Evolutionary conservation across 2,329 filamentous ascomycete genomes (phyloP).

Genomic region (Colletotrichum spaethianum): DNA sequence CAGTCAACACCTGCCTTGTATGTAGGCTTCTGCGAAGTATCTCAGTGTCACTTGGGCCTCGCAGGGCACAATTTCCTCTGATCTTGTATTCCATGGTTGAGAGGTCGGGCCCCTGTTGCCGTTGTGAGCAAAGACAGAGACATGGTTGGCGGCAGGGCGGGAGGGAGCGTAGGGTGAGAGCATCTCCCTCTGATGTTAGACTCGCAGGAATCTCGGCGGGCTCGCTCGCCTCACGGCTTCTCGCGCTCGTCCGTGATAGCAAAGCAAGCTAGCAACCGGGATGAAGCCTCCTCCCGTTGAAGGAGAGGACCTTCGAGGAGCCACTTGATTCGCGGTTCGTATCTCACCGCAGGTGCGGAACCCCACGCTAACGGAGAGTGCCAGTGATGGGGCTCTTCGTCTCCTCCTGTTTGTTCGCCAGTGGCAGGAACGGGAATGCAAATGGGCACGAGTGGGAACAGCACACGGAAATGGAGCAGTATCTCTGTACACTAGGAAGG

Average conservation of each 20-base stretch:
- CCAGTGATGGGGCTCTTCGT: constrained; percentile 1
- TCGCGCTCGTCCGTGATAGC: background rate
- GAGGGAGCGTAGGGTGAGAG: background rate
- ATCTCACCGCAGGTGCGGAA: constrained; percentile 25
- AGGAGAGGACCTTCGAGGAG: constrained; percentile 11
- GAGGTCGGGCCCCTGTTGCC: too few species aligned
- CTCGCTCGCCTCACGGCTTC: constrained; percentile 18
- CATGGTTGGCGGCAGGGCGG: background rate
- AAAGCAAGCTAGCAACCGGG: constrained; percentile 1
- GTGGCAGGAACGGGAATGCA: constrained; percentile 11
- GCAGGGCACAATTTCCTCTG: background rate
- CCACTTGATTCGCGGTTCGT: constrained; percentile 13
- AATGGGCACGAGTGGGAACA: constrained; percentile 2
- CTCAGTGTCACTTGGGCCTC: background rate
- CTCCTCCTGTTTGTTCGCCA: background rate
- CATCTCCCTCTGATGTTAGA: background rate
- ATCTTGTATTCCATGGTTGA: background rate
- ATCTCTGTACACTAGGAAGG: too few species aligned
- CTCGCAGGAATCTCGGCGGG: constrained; percentile 22
- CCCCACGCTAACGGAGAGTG: constrained; percentile 11
- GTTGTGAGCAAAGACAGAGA: background rate
- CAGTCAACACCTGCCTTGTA: too few species aligned
- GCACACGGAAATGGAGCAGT: constrained; percentile 1
- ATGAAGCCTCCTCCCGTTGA: constrained; percentile 16
- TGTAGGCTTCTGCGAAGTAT: too few species aligned